Evolutionary conservation across 2,329 filamentous ascomycete species (phyloP).

Genomic region (Phaeosphaeria sp.): DNA sequence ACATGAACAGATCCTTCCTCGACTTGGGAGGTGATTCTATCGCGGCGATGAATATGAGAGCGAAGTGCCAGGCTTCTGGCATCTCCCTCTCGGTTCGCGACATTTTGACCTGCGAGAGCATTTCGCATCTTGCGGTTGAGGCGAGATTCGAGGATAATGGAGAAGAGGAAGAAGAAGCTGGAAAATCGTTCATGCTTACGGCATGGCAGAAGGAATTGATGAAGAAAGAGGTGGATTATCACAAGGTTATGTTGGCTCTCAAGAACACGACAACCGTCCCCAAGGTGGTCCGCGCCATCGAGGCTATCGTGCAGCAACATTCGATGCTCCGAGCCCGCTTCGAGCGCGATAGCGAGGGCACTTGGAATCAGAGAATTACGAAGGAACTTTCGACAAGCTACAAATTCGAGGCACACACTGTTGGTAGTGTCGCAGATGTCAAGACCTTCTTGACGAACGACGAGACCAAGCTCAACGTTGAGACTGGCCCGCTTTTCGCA

Average conservation of each 20-base stretch:
- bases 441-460: slow-evolving; percentile 1
- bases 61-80: slow-evolving; percentile 10
- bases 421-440: slow-evolving; percentile 7
- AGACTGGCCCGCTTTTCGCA: slow-evolving; percentile 21
- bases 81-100: slow-evolving; percentile 20
- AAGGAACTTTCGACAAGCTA: slow-evolving; percentile 19
- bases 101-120: slow-evolving; percentile 16
- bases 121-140: slow-evolving; percentile 17
- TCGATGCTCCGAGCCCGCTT: slow-evolving; percentile 28
- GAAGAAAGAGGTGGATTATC: slow-evolving; percentile 12
- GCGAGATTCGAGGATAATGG: slow-evolving; percentile 10
- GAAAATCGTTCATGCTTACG: slow-evolving; percentile 44
- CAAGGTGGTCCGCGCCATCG: slow-evolving; percentile 26
- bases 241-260: slow-evolving; percentile 47
- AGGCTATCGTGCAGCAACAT: slow-evolving; percentile 18
- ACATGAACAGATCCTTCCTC: slow-evolving; percentile 19
- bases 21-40: slow-evolving; percentile 33
- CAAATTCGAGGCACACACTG: slow-evolving; percentile 10
- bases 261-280: slow-evolving; percentile 19
- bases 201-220: slow-evolving; percentile 52
- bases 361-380: slow-evolving; percentile 17
- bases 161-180: slow-evolving; percentile 9
- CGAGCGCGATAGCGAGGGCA: not conserved
- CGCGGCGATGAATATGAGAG: slow-evolving; percentile 34
- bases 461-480: slow-evolving; percentile 10